Evolutionary conservation across 1,139 yeast species (phyloP).

Genomic region (Lodderomyces oxycetoniae): DNA sequence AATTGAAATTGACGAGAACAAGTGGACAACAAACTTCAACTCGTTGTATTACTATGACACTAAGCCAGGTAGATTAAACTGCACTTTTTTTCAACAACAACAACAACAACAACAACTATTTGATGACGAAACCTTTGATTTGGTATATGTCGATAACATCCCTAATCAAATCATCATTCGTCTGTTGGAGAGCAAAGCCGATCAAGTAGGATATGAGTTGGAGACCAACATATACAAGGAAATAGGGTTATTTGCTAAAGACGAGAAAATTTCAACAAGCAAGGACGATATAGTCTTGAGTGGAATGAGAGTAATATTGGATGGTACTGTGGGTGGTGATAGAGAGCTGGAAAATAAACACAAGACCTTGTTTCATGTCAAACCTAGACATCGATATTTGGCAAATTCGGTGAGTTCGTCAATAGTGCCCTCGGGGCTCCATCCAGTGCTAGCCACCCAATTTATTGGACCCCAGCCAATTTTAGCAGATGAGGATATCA

Average conservation of each 20-base stretch:
- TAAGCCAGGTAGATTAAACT: conserved; percentile 4
- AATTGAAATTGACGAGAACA: conserved; percentile 12
- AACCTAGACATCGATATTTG: conserved; percentile 35
- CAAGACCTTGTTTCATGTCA: conserved; percentile 40
- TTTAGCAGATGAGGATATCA: conserved; percentile 22
- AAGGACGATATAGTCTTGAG: conserved; percentile 32
- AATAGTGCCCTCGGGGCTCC: conserved; percentile 32
- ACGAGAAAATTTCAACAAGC: conserved; percentile 20
- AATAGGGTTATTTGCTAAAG: conserved; percentile 33
- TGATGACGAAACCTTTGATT: conserved; percentile 10
- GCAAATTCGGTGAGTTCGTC: conserved; percentile 10
- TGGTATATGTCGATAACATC: conserved; percentile 13
- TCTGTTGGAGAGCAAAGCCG: conserved; percentile 12
- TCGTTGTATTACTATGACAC: conserved; percentile 19
- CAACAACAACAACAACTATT: background rate
- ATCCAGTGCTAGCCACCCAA: conserved; percentile 27
- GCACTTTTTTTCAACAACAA: no score
- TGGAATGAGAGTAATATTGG: conserved; percentile 31
- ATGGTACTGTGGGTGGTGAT: conserved; percentile 15
- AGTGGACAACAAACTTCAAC: conserved; percentile 21
- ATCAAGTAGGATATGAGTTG: conserved; percentile 8
- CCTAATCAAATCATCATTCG: conserved; percentile 14
- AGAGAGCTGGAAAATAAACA: conserved; percentile 23
- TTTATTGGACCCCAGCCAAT: conserved; percentile 11
- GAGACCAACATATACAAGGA: conserved; percentile 21